Evolutionary conservation across 371 early-diverging fungal species (phyloP).

Genomic region (Zychaea mexicana): DNA sequence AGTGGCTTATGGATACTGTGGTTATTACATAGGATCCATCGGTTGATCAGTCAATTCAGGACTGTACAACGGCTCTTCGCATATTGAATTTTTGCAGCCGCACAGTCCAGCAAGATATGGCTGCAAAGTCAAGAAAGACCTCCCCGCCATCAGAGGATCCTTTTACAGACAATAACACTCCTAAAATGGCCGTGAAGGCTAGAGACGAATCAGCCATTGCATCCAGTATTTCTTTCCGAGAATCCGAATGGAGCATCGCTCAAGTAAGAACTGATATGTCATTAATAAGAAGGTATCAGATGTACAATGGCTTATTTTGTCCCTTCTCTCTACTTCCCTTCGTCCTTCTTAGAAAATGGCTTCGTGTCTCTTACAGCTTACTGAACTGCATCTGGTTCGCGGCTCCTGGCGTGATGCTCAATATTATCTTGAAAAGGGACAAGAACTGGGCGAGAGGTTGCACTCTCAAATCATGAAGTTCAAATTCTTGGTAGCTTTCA

Average conservation of each 20-base stretch:
- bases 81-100: conserved; percentile 7
- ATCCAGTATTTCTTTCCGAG: conserved; percentile 23
- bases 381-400: conserved; percentile 53
- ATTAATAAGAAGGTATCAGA: neutral
- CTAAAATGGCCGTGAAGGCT: neutral
- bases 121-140: neutral
- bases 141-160: conserved; percentile 7
- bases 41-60: conserved; percentile 20
- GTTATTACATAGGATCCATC: neutral
- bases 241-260: conserved; percentile 46
- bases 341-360: conserved; percentile 34
- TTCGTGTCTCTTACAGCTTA: conserved; percentile 53
- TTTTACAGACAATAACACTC: conserved; percentile 6
- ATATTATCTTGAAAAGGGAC: conserved; percentile 66
- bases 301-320: neutral
- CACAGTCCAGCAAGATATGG: neutral
- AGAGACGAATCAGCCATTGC: neutral
- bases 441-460: conserved; percentile 52
- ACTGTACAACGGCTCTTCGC: conserved; percentile 11
- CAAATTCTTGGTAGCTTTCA: conserved; percentile 48
- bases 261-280: conserved; percentile 16
- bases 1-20: neutral
- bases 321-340: no score
- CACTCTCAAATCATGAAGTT: conserved; percentile 46
- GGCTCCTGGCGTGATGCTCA: conserved; percentile 74